Percentiles rank a stretch among this genome's conserved stretches.
Evolutionary conservation across 768 basidiomycete genomes (phyloP).

Genomic region (Hebeloma cylindrosporum): DNA sequence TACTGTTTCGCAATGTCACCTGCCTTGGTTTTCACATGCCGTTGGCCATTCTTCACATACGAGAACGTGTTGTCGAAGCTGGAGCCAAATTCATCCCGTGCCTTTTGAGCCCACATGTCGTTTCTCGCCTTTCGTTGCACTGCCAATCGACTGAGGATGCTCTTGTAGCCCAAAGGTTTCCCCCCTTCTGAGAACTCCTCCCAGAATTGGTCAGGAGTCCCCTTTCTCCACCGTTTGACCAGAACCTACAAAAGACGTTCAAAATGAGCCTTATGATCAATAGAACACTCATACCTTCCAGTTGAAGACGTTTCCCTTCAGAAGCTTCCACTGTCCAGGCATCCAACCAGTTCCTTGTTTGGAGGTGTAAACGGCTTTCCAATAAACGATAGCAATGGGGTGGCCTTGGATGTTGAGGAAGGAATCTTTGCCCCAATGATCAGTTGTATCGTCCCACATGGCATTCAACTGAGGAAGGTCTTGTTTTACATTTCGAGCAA

Average conservation of each 20-base stretch:
- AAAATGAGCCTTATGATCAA: too few relatives aligned
- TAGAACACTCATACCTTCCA: constrained; percentile 24
- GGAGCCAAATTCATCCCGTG: constrained; percentile 5
- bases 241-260: constrained; percentile 3
- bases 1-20: constrained; percentile 9
- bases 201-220: constrained; percentile 10
- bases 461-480: constrained; percentile 18
- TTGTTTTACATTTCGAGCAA: constrained; percentile 18
- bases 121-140: constrained; percentile 1
- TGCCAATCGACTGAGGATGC: constrained; percentile 2
- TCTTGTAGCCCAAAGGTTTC: constrained; percentile 4
- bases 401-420: constrained; percentile 18
- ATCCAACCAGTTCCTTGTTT: constrained; percentile 12
- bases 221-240: constrained; percentile 1
- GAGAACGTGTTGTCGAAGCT: constrained; percentile 4
- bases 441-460: constrained; percentile 28
- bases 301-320: constrained; percentile 22
- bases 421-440: constrained; percentile 20
- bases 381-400: constrained; percentile 23
- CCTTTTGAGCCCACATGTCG: not conserved
- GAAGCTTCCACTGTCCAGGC: constrained; percentile 21
- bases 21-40: not conserved
- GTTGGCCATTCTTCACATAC: constrained; percentile 7
- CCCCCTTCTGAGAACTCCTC: constrained; percentile 6
- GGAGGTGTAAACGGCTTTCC: constrained; percentile 21